These are phyloP conservation scores for Irpex sp. DNA, from an alignment of 1,284 basidiomycete genomes.

Conservation along the genomic window DNA sequence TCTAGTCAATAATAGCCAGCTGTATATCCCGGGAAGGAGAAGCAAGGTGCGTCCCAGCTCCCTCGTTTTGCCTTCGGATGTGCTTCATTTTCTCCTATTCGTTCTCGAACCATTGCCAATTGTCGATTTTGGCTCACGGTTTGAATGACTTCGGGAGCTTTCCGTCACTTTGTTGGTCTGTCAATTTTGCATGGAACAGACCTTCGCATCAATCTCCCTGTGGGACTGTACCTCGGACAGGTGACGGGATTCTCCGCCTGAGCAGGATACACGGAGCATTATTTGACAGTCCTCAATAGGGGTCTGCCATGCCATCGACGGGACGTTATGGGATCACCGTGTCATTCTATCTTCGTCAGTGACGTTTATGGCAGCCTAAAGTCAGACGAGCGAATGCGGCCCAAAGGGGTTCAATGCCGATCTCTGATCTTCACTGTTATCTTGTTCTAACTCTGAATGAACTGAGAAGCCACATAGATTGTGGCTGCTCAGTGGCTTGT, in stretches of 20 bases:
- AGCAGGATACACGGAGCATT: neutral
- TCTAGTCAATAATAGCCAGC: conserved; percentile 73
- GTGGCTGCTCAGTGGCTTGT: neutral
- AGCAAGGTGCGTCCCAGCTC: conserved; percentile 46
- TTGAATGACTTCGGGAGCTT: neutral
- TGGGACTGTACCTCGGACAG: neutral
- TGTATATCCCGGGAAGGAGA: conserved; percentile 76
- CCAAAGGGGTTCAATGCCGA: neutral
- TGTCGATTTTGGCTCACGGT: neutral
- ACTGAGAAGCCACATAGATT: conserved; percentile 1
- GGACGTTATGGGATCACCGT: neutral
- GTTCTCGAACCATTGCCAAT: neutral
- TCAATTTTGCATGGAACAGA: neutral
- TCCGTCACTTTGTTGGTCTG: neutral
- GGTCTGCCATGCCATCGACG: neutral
- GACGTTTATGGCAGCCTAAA: no score
- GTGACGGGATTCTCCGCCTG: neutral
- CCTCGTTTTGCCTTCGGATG: conserved; percentile 7
- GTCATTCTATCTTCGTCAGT: neutral
- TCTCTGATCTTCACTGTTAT: conserved; percentile 10
- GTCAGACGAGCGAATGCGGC: neutral
- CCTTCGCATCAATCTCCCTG: neutral
- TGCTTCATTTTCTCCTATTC: neutral
- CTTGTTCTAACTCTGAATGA: conserved; percentile 1
- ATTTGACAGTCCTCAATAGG: neutral